phyloP scores from a whole-genome alignment of 768 basidiomycete genomes.

The Termitomyces sp. region DNA sequence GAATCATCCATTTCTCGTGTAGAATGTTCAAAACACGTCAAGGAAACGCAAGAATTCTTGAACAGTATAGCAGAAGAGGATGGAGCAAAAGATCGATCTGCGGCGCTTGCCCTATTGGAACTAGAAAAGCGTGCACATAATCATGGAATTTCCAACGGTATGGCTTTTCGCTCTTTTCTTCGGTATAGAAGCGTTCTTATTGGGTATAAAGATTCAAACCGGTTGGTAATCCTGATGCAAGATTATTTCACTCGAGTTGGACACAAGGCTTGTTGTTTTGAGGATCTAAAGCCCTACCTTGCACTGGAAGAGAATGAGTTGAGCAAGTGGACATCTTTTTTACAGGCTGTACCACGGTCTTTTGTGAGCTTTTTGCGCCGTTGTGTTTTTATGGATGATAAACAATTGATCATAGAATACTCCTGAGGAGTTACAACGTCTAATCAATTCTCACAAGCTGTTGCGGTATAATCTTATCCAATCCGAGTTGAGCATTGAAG shows the following conservation, averaged over 20 bases:
- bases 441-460: constrained; percentile 74
- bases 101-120: constrained; percentile 67
- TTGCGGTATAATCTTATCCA: constrained; percentile 51
- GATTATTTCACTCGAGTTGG: constrained; percentile 69
- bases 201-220: constrained; percentile 32
- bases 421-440: constrained; percentile 48
- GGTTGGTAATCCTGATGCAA: constrained; percentile 45
- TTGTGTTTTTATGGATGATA: neutral
- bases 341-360: constrained; percentile 39
- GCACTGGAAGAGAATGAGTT: constrained; percentile 41
- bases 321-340: constrained; percentile 46
- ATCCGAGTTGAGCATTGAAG: constrained; percentile 47
- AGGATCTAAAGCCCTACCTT: constrained; percentile 73
- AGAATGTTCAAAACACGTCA: constrained; percentile 31
- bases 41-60: constrained; percentile 47
- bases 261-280: constrained; percentile 81
- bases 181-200: neutral
- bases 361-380: constrained; percentile 33
- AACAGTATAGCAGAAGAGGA: constrained; percentile 54
- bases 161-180: neutral
- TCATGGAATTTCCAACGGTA: constrained; percentile 45
- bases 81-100: constrained; percentile 70
- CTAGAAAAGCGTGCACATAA: constrained; percentile 55
- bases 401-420: constrained; percentile 34
- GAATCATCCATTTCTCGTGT: constrained; percentile 22